phyloP scores from a whole-genome alignment of 139 green algal species.

The Diplosphaera chodatii region DNA sequence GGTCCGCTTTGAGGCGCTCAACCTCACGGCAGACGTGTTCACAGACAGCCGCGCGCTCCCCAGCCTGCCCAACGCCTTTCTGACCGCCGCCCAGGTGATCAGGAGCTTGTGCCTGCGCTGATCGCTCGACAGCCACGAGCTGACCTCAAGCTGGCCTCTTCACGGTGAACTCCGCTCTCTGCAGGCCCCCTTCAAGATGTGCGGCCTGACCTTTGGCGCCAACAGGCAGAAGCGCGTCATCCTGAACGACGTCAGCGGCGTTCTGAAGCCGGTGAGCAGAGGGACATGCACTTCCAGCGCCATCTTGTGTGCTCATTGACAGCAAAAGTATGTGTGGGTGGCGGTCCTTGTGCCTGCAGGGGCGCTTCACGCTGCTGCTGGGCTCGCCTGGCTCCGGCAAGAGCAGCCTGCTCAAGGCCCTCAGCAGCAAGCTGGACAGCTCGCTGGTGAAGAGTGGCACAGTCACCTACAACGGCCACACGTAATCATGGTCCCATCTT shows the following conservation, averaged over 20 bases:
- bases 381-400: constrained; percentile 41
- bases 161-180: background rate
- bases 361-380: constrained; percentile 57
- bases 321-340: background rate
- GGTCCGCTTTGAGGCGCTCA: constrained; percentile 19
- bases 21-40: constrained; percentile 5
- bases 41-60: constrained; percentile 11
- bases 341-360: background rate
- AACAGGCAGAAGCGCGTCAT: constrained; percentile 20
- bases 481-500: no score
- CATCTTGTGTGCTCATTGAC: no score
- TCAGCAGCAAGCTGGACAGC: constrained; percentile 16
- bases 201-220: background rate
- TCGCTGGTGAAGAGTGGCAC: constrained; percentile 5
- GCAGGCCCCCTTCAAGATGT: constrained; percentile 5
- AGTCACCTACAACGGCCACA: constrained; percentile 51
- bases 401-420: constrained; percentile 19
- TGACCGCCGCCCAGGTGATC: constrained; percentile 18
- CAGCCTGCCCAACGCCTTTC: constrained; percentile 1
- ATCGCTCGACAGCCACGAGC: no score
- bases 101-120: no score
- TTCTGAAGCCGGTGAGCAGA: constrained; percentile 22
- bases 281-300: no score
- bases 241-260: constrained; percentile 31
- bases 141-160: no score